Conservation (phyloP, 2,329 filamentous ascomycete species). For the Clonostachys sp. region DNA sequence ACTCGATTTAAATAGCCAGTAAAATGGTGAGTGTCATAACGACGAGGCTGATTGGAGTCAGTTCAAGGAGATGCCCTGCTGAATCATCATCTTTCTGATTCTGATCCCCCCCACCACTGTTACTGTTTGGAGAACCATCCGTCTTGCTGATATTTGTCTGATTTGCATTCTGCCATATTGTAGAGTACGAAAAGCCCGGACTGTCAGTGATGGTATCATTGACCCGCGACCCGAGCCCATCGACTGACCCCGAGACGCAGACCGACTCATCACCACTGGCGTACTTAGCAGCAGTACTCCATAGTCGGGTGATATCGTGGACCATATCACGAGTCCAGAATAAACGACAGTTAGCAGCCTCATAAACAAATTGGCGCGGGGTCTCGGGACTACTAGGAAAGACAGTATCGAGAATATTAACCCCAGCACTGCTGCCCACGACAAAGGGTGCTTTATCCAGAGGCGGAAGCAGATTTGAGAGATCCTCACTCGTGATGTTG, state of each 20-base stretch:
- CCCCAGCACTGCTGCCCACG: background rate
- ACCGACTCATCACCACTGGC: background rate
- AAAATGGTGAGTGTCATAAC: too few species aligned
- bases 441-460: slow-evolving; percentile 7
- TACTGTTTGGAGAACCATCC: background rate
- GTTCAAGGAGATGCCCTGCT: too few species aligned
- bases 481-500: background rate
- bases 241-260: background rate
- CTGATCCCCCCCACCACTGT: too few species aligned
- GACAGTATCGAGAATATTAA: slow-evolving; percentile 34
- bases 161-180: background rate
- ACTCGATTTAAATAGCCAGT: too few species aligned
- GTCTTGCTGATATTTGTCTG: background rate
- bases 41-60: too few species aligned
- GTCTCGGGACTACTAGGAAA: slow-evolving; percentile 8
- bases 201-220: background rate
- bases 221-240: background rate
- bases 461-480: slow-evolving; percentile 3
- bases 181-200: background rate
- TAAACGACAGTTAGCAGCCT: background rate
- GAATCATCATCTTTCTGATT: too few species aligned
- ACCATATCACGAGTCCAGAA: background rate
- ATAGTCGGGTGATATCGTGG: background rate
- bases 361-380: background rate
- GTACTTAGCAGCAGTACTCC: background rate